Conservation (phyloP, 2,329 filamentous ascomycete species). For the Escovopsis sp. region DNA sequence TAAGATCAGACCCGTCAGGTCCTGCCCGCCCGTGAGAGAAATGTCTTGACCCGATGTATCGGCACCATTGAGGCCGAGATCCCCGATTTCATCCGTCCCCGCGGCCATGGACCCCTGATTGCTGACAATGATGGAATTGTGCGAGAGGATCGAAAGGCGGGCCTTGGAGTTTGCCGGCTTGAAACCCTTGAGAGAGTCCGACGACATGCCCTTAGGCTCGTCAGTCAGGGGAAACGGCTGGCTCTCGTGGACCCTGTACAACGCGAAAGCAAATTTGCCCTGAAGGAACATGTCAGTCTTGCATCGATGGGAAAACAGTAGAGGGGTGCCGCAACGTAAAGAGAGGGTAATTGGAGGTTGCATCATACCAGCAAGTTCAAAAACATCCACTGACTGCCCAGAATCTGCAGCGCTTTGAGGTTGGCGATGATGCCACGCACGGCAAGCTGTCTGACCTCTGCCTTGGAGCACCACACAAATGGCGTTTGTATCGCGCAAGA, state of each 20-base stretch:
- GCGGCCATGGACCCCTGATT: neutral
- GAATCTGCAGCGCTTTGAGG: conserved; percentile 6
- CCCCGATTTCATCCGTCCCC: neutral
- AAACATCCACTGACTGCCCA: conserved; percentile 5
- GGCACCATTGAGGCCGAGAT: neutral
- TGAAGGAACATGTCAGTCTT: neutral
- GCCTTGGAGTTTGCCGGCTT: conserved; percentile 1
- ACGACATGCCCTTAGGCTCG: conserved; percentile 1
- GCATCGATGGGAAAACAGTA: too few species aligned
- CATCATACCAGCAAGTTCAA: conserved; percentile 7
- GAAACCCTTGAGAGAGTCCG: conserved; percentile 1
- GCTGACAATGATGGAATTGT: neutral
- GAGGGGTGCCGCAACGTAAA: neutral
- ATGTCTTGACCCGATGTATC: neutral
- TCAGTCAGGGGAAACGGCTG: conserved; percentile 1
- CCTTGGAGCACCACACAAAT: conserved; percentile 10
- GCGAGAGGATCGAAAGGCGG: neutral
- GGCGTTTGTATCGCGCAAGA: conserved; percentile 10
- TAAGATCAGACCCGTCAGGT: neutral
- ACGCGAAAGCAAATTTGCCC: neutral
- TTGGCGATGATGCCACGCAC: conserved; percentile 7
- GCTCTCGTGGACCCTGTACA: neutral
- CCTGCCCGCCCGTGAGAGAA: neutral
- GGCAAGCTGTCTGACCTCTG: conserved; percentile 5
- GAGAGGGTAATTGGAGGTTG: neutral